A percentile compares a stretch with the other conserved stretches of the same genome.
Evolutionary conservation across 305 asterid species (phyloP).

Genomic region (Fraxinus dipetala): DNA sequence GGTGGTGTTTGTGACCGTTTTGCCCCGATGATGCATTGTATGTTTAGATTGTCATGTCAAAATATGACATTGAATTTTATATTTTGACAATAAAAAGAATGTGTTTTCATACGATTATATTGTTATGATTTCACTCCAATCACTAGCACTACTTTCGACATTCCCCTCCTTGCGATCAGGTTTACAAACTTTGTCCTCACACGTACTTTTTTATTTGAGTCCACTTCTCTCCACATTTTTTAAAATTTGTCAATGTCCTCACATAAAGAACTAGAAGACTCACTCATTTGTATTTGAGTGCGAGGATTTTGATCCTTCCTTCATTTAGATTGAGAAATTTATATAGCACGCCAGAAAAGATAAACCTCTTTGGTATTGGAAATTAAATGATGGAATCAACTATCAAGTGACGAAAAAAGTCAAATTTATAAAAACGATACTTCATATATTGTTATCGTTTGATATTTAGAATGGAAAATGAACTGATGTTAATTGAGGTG

Average conservation of each 20-base stretch:
- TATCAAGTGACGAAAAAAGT: not conserved
- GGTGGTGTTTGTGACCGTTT: not conserved
- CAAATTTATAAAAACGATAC: not conserved
- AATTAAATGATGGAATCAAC: not conserved
- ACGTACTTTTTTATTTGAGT: not conserved
- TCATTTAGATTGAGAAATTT: not conserved
- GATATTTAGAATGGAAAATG: not conserved
- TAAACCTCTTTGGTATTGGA: not conserved
- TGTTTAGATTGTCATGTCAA: too few species aligned
- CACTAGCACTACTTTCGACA: too few species aligned
- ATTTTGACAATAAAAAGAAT: too few species aligned
- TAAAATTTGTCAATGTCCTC: not conserved
- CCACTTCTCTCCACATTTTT: not conserved
- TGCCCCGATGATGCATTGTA: too few species aligned
- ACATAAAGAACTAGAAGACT: not conserved
- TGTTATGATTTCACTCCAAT: too few species aligned
- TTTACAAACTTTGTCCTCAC: not conserved
- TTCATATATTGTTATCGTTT: not conserved
- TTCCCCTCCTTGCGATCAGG: too few species aligned
- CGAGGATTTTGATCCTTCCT: not conserved
- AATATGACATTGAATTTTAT: too few species aligned
- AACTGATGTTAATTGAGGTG: not conserved
- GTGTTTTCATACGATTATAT: too few species aligned
- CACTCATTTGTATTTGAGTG: not conserved
- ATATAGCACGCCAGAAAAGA: not conserved